Percentiles rank a stretch among this genome's conserved stretches.
Conservation (phyloP, 2,329 filamentous ascomycete species). For the Sordariomycetes sp. region DNA sequence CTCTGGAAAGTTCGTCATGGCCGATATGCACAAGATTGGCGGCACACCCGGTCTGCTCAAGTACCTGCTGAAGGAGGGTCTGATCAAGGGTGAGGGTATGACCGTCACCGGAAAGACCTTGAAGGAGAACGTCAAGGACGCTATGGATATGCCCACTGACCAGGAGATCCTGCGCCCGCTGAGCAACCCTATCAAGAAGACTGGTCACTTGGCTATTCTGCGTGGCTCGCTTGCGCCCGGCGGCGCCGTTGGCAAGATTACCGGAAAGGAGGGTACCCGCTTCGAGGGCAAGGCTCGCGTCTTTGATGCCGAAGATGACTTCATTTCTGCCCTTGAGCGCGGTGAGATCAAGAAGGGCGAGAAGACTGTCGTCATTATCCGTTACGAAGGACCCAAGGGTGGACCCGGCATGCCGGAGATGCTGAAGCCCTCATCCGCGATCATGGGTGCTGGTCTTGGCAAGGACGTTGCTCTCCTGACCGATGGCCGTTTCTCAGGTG, state of each 20-base stretch:
- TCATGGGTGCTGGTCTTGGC: slow-evolving; percentile 78
- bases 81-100: slow-evolving; percentile 70
- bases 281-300: slow-evolving; percentile 76
- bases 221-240: slow-evolving; percentile 77
- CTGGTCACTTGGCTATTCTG: slow-evolving; percentile 83
- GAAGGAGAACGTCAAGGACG: slow-evolving; percentile 73
- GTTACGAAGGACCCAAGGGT: slow-evolving; percentile 89
- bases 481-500: slow-evolving; percentile 82
- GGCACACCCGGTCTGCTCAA: slow-evolving; percentile 84
- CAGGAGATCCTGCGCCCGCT: slow-evolving; percentile 78
- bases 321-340: slow-evolving; percentile 67
- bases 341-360: slow-evolving; percentile 76
- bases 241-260: slow-evolving; percentile 88
- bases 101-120: slow-evolving; percentile 88
- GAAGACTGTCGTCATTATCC: slow-evolving; percentile 78
- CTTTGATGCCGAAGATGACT: slow-evolving; percentile 75
- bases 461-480: slow-evolving; percentile 86
- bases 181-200: slow-evolving; percentile 75
- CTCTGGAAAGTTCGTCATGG: slow-evolving; percentile 82
- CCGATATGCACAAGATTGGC: slow-evolving; percentile 74
- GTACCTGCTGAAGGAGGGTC: slow-evolving; percentile 71
- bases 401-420: slow-evolving; percentile 96
- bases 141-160: slow-evolving; percentile 62
- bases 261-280: slow-evolving; percentile 79
- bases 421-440: slow-evolving; percentile 75